Base-by-base conservation (phyloP, 2,329 filamentous ascomycete species). In the Apiospora malaysiana region DNA sequence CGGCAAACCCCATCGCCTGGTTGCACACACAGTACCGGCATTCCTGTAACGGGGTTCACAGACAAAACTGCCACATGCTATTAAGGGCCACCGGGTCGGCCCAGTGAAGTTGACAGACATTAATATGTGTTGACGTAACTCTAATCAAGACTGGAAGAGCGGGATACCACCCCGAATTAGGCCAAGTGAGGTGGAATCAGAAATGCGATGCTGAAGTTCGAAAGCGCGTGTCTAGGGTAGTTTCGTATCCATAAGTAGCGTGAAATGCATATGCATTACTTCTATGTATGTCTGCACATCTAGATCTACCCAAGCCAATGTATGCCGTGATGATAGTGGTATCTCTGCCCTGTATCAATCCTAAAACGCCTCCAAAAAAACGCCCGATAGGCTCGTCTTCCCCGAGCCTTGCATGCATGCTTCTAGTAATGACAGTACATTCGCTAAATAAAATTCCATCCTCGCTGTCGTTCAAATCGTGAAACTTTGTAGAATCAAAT, bases 321-420 rank as follows among this genome's bases (percentile, higher is more conserved):
- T 32, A 23, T 47, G 21, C 9, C 9, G 23, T 49, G 47, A 21
- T n/a, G 18, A 9, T 37, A 21, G 18, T 63, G 56, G 32, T 63
- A 63, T 63, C 56, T 63, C 56, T 8, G 21, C 32, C 32, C 9
- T 51, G 47, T 51, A 56, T 27, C 12, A 4, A 56, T 18, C 12
- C 10, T 18, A 56, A 56, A 56, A 18, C 23, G 5, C n/a, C 56
- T 32, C 32, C 32, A 32, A 32, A 18, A 12, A 40, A 63, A 63
- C 56, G 56, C 56, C 56, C 37, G 10, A 40, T 18, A 37, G 56
- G 56, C 56, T 63, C 32, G 6, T 40, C 9, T 40, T 27, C 14
- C 27, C 32, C 18, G 45, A 40, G 56, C 51, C 51, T 21, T 59
- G 51, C 51, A 59, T 37, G 51, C 51, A 59, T 59, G 51, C 51